Conservation (phyloP, 495 filamentous ascomycete species). For the Tetracladium marchalianum region DNA sequence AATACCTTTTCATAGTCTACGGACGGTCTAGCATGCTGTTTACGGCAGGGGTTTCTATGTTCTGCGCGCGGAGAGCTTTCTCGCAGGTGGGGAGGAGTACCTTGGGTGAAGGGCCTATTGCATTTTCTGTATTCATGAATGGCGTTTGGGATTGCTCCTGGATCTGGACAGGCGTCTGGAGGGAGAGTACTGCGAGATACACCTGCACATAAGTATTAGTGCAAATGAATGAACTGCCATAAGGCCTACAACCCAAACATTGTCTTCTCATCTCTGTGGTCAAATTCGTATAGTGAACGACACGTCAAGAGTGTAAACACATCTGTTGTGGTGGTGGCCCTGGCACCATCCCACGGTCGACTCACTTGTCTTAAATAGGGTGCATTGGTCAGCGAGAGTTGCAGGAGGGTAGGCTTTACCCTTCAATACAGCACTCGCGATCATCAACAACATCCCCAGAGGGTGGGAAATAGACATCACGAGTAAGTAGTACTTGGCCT, state of each 20-base stretch:
- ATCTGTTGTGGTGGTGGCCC: background rate
- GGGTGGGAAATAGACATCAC: too few relatives aligned
- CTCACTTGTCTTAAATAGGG: too few relatives aligned
- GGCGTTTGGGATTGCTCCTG: constrained; percentile 14
- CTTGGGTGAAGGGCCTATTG: constrained; percentile 2
- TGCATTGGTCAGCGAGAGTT: too few relatives aligned
- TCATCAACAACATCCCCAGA: too few relatives aligned
- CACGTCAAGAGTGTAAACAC: background rate
- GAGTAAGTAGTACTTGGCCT: too few relatives aligned
- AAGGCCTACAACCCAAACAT: background rate
- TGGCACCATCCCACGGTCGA: too few relatives aligned
- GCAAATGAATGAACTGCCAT: constrained; percentile 7
- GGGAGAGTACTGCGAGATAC: constrained; percentile 11
- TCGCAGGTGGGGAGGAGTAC: constrained; percentile 10
- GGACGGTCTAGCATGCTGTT: constrained; percentile 25
- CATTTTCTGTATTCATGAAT: constrained; percentile 5
- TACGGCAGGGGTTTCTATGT: constrained; percentile 20
- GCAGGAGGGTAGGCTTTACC: too few relatives aligned
- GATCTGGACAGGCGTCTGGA: constrained; percentile 15
- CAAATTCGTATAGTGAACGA: too few relatives aligned
- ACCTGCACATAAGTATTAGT: constrained; percentile 7
- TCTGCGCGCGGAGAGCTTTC: constrained; percentile 7
- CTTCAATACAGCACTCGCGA: too few relatives aligned
- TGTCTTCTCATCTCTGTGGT: too few relatives aligned
- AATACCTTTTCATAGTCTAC: constrained; percentile 22